Conservation (phyloP, 208 protist species). For the Cochliopodium minus region DNA sequence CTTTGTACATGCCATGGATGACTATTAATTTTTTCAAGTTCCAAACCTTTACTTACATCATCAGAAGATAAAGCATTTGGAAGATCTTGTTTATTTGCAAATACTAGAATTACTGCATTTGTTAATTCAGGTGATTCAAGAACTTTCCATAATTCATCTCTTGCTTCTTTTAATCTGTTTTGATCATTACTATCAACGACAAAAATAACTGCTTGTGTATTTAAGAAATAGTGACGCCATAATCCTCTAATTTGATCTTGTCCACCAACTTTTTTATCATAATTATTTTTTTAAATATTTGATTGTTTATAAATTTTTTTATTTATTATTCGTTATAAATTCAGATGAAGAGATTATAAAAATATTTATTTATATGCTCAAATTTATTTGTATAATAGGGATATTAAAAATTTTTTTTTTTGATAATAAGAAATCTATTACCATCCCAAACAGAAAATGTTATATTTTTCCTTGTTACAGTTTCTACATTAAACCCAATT, state of each 20-base stretch:
- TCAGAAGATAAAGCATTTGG: conserved; percentile 47
- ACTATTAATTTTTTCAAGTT: no score
- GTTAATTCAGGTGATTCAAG: conserved; percentile 53
- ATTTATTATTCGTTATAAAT: not conserved
- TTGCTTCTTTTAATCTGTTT: conserved; percentile 44
- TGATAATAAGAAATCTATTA: no score
- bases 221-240: conserved; percentile 84
- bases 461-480: conserved; percentile 84
- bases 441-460: conserved; percentile 90
- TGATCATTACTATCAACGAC: conserved; percentile 71
- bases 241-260: conserved; percentile 72
- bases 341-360: no score
- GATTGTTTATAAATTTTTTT: conserved; percentile 26
- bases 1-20: no score
- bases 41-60: conserved; percentile 50
- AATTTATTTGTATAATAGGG: not conserved
- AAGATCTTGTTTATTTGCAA: conserved; percentile 75
- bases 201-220: conserved; percentile 69
- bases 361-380: not conserved
- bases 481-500: conserved; percentile 49
- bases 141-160: conserved; percentile 43
- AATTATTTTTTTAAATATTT: conserved; percentile 47
- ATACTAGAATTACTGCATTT: conserved; percentile 56
- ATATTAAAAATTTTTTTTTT: not conserved
- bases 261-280: conserved; percentile 80